Conservation (phyloP, 2,329 filamentous ascomycete genomes). For the Coniella vitis region DNA sequence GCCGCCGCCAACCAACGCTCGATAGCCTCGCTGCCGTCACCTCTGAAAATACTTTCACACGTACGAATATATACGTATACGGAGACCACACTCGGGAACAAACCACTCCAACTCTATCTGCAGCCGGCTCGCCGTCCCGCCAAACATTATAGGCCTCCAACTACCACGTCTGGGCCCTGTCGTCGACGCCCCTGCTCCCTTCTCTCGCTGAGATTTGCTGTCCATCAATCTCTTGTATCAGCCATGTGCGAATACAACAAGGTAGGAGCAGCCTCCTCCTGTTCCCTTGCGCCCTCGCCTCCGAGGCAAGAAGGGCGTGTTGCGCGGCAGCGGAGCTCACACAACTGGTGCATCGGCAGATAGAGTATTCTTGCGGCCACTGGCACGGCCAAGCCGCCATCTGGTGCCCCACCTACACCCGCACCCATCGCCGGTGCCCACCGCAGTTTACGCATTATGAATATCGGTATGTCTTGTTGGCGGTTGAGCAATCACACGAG, state of each 20-base stretch:
- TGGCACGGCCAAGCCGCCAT: constrained; percentile 40
- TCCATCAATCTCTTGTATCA: no score
- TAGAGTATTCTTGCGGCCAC: constrained; percentile 46
- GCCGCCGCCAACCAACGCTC: no score
- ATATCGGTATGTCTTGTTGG: constrained; percentile 31
- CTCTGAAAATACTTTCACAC: no score
- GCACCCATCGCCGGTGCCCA: constrained; percentile 36
- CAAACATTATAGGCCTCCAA: not conserved
- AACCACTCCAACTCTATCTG: no score
- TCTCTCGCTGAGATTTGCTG: no score
- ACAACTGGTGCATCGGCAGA: constrained; percentile 21
- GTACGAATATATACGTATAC: no score
- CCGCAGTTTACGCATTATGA: constrained; percentile 38
- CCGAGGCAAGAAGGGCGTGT: not conserved
- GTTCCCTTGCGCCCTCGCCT: not conserved
- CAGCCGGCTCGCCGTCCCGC: no score
- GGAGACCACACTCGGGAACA: no score
- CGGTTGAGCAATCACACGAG: not conserved
- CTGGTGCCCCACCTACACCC: constrained; percentile 39
- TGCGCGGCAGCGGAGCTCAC: no score
- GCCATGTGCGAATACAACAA: constrained; percentile 18
- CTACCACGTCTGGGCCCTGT: no score
- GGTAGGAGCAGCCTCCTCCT: not conserved
- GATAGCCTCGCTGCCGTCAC: not conserved
- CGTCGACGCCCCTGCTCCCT: no score